phyloP scores from a whole-genome alignment of 345 rosid species.

The Ricinus communis region DNA sequence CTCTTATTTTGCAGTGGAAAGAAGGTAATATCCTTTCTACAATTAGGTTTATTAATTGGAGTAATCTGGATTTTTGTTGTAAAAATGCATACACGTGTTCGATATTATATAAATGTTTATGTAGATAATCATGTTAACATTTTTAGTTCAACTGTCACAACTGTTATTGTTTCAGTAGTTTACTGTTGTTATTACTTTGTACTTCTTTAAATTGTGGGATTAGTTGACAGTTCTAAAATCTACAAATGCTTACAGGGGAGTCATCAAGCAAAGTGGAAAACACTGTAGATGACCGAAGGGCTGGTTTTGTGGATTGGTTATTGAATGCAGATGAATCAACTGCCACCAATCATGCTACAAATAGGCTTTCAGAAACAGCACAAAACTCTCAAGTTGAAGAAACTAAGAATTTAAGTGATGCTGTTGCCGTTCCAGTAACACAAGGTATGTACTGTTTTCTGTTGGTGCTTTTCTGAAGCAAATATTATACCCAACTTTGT shows the following conservation, averaged over 20 bases:
- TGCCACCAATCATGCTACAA: slow-evolving; percentile 19
- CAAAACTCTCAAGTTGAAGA: slow-evolving; percentile 33
- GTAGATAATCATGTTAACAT: neutral
- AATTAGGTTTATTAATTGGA: neutral
- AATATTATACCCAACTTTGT: slow-evolving; percentile 2
- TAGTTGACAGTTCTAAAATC: slow-evolving; percentile 13
- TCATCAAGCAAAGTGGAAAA: slow-evolving; percentile 43
- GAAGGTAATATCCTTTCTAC: slow-evolving; percentile 54
- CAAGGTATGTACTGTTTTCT: slow-evolving; percentile 43
- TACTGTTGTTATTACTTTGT: neutral
- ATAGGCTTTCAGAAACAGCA: slow-evolving; percentile 32
- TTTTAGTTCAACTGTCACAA: neutral
- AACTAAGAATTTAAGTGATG: slow-evolving; percentile 30
- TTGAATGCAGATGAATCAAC: slow-evolving; percentile 46
- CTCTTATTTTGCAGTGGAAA: slow-evolving; percentile 67
- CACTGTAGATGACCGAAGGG: slow-evolving; percentile 61
- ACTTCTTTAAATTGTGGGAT: neutral
- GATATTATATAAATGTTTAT: neutral
- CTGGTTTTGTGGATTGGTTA: slow-evolving; percentile 71
- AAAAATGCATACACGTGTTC: neutral
- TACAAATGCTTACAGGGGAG: slow-evolving; percentile 46
- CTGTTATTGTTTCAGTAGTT: neutral
- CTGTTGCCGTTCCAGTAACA: slow-evolving; percentile 31
- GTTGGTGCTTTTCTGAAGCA: neutral
- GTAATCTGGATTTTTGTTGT: neutral